Conservation (phyloP, 176 grass and related monocot species). For the Thalia dealbata region DNA sequence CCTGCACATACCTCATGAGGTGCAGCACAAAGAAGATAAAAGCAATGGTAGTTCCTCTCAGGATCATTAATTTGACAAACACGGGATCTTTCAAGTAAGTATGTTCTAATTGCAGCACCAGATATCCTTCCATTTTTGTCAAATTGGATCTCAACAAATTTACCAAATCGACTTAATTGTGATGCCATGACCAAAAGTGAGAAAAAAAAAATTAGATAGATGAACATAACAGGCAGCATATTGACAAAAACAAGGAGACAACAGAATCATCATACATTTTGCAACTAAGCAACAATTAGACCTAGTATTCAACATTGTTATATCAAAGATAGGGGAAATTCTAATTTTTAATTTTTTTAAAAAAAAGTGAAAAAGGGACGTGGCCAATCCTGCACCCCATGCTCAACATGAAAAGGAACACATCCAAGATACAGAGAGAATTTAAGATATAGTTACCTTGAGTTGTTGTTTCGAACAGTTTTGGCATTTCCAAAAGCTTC, state of each 20-base stretch:
- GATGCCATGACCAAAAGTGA: not conserved
- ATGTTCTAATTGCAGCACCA: constrained; percentile 98
- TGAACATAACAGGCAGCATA: not conserved
- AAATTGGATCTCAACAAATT: constrained; percentile 99
- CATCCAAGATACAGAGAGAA: not conserved
- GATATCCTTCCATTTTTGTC: constrained; percentile 95
- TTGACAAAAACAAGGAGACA: not conserved
- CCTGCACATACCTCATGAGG: constrained; percentile 11
- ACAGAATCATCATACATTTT: not conserved
- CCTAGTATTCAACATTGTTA: no score
- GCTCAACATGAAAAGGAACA: no score
- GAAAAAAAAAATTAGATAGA: not conserved
- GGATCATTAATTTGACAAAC: constrained; percentile 97
- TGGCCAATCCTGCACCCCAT: no score
- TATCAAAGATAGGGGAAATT: no score
- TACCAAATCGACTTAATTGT: constrained; percentile 78
- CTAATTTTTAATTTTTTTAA: not conserved
- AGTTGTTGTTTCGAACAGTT: constrained; percentile 98
- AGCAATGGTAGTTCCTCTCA: constrained; percentile 68
- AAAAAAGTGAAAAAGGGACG: not conserved
- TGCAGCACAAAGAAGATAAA: constrained; percentile 19
- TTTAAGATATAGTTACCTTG: constrained; percentile 41
- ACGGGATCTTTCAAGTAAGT: constrained; percentile 97
- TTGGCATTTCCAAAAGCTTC: constrained; percentile 99
- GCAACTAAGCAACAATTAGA: not conserved